Conservation (phyloP, 2,329 filamentous ascomycete species). For the Neofusicoccum cordaticola region DNA sequence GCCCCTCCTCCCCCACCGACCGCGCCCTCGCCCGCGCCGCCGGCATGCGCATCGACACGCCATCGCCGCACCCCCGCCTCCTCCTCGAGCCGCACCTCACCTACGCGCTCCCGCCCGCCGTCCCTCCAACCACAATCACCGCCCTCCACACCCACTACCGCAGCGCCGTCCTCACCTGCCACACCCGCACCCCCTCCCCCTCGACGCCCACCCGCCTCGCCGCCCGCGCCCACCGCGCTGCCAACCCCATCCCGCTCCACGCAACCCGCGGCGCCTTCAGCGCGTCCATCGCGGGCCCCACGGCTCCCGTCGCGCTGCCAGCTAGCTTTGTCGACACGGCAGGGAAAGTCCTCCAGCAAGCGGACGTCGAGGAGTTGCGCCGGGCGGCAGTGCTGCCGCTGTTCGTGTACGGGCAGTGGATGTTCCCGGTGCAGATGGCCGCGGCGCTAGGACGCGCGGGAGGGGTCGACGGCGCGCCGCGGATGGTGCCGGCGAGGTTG, state of each 20-base stretch:
- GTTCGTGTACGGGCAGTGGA: constrained; percentile 11
- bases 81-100: neutral
- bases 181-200: neutral
- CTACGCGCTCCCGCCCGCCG: neutral
- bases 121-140: neutral
- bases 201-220: neutral
- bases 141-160: neutral
- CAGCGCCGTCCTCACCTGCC: neutral
- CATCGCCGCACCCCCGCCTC: neutral
- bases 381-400: neutral
- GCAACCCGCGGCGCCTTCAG: neutral
- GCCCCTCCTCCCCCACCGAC: neutral
- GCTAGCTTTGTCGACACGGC: neutral
- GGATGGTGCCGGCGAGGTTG: neutral
- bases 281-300: neutral
- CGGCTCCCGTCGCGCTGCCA: neutral
- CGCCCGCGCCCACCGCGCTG: neutral
- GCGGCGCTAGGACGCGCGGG: neutral
- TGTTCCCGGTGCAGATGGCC: neutral
- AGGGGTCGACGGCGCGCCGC: neutral
- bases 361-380: no score
- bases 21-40: neutral
- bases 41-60: constrained; percentile 6
- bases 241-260: neutral
- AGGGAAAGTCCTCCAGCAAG: neutral